phyloP scores from a whole-genome alignment of 2,329 filamentous ascomycete species.

The Alternaria arborescens region DNA sequence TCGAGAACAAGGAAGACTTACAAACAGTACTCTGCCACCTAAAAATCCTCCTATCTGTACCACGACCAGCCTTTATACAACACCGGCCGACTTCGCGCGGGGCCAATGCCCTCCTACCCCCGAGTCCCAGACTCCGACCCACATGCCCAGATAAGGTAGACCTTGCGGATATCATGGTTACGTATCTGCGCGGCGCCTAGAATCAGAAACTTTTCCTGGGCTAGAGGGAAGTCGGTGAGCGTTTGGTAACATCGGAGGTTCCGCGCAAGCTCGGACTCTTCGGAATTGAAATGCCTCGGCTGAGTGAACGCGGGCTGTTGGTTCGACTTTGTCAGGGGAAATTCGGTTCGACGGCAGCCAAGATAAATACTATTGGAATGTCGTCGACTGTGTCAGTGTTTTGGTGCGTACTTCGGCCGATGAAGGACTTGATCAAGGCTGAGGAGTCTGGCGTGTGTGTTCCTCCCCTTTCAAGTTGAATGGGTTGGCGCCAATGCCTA shows the following conservation, averaged over 20 bases:
- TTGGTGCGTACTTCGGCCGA: constrained; percentile 5
- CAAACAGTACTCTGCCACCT: constrained; percentile 28
- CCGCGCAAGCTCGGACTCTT: constrained; percentile 24
- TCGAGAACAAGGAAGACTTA: constrained; percentile 18
- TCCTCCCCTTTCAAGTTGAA: background rate
- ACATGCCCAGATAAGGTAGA: constrained; percentile 39
- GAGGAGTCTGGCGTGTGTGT: background rate
- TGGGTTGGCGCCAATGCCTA: background rate
- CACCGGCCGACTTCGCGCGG: constrained; percentile 32
- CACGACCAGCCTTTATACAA: constrained; percentile 26
- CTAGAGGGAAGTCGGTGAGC: constrained; percentile 24
- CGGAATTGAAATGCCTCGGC: constrained; percentile 25
- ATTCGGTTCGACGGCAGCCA: constrained; percentile 5
- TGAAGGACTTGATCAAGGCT: background rate
- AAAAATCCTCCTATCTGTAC: constrained; percentile 6
- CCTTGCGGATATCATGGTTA: constrained; percentile 37
- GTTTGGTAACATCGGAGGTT: constrained; percentile 12
- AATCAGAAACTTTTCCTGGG: constrained; percentile 20
- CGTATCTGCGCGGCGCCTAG: constrained; percentile 16
- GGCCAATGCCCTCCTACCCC: constrained; percentile 13
- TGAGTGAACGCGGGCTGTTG: constrained; percentile 15
- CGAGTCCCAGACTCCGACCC: constrained; percentile 21
- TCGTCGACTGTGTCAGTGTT: background rate
- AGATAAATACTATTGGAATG: constrained; percentile 2
- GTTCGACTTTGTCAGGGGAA: constrained; percentile 11